These are phyloP conservation scores for Leptographium lundbergii DNA, from an alignment of 2,329 filamentous ascomycete genomes.

Conservation along the genomic window DNA sequence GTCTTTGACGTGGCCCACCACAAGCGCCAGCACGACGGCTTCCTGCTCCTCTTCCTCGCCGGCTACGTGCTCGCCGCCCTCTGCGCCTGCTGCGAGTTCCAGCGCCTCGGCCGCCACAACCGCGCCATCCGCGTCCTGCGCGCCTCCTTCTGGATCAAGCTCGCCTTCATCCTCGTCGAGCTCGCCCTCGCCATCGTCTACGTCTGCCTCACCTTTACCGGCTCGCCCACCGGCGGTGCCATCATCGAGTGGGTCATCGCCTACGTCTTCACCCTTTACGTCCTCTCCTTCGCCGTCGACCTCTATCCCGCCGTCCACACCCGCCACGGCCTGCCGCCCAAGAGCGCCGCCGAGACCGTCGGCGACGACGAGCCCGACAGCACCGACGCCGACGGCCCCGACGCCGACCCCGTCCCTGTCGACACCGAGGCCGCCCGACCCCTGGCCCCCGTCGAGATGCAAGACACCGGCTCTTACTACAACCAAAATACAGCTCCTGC, in stretches of 20 bases:
- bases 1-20: constrained; percentile 76
- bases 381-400: not conserved
- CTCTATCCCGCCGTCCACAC: constrained; percentile 65
- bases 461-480: not conserved
- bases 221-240: constrained; percentile 53
- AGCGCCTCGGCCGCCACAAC: constrained; percentile 70
- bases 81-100: constrained; percentile 83
- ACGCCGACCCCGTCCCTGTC: not conserved
- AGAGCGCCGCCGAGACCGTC: constrained; percentile 1
- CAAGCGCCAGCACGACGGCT: constrained; percentile 55
- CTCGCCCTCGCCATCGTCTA: constrained; percentile 63
- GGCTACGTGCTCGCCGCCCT: constrained; percentile 79
- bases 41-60: constrained; percentile 70
- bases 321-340: constrained; percentile 23
- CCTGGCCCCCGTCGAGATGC: not conserved
- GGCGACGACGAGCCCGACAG: not conserved
- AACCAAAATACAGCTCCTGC: constrained; percentile 10
- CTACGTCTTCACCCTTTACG: constrained; percentile 78
- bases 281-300: constrained; percentile 78
- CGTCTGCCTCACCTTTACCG: constrained; percentile 37
- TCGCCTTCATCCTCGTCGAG: constrained; percentile 72
- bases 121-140: constrained; percentile 62
- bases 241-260: constrained; percentile 70
- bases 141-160: constrained; percentile 76
- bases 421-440: not conserved